Evolutionary conservation across 768 basidiomycete genomes (phyloP).

Genomic region (Solioccasus polychromus): DNA sequence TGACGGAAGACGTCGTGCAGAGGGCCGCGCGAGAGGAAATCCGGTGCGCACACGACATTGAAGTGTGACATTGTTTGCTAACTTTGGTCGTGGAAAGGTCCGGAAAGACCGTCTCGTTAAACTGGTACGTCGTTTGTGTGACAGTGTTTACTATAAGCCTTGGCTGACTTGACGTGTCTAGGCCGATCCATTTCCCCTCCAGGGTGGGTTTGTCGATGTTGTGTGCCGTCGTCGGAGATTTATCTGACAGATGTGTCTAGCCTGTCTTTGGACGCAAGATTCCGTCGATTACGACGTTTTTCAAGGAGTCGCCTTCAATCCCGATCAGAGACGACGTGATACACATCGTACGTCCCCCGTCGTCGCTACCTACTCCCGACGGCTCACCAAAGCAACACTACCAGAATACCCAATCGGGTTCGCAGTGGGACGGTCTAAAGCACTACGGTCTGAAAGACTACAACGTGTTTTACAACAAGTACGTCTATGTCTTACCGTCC

Average conservation of each 20-base stretch:
- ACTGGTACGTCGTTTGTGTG: slow-evolving; percentile 56
- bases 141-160: no score
- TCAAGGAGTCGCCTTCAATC: slow-evolving; percentile 11
- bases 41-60: no score
- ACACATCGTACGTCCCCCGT: slow-evolving; percentile 44
- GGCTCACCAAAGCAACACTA: no score
- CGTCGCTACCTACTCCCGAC: no score
- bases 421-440: slow-evolving; percentile 68
- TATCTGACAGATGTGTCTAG: slow-evolving; percentile 31
- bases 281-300: slow-evolving; percentile 48
- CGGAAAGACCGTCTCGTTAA: slow-evolving; percentile 56
- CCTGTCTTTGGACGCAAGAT: slow-evolving; percentile 54
- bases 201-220: slow-evolving; percentile 39
- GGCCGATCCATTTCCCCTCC: slow-evolving; percentile 67
- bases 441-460: slow-evolving; percentile 55
- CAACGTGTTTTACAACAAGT: slow-evolving; percentile 65
- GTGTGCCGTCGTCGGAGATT: neutral
- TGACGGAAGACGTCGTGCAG: slow-evolving; percentile 63
- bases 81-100: slow-evolving; percentile 32
- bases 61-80: neutral
- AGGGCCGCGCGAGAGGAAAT: slow-evolving; percentile 57
- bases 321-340: slow-evolving; percentile 46
- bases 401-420: slow-evolving; percentile 69
- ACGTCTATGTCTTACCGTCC: no score
- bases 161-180: slow-evolving; percentile 21